phyloP scores from a whole-genome alignment of 257 asterid species.

The Nicotiana knightiana region DNA sequence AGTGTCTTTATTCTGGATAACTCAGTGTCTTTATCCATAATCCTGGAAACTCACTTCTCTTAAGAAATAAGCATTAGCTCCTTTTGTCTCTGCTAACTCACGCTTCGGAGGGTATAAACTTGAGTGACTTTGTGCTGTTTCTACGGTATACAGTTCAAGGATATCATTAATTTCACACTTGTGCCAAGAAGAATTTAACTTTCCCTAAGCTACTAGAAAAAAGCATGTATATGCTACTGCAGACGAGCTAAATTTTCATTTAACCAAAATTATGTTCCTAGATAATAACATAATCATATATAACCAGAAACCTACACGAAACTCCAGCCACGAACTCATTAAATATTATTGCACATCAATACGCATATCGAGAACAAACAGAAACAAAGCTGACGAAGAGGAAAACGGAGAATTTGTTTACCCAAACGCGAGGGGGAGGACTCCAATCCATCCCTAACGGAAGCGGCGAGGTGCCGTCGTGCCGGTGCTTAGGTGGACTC shows the following conservation, averaged over 20 bases:
- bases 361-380: background rate
- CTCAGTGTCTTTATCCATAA: background rate
- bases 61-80: background rate
- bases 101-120: background rate
- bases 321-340: background rate
- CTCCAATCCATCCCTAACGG: slow-evolving; percentile 94
- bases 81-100: background rate
- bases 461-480: slow-evolving; percentile 74
- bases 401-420: slow-evolving; percentile 6
- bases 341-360: background rate
- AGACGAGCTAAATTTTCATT: background rate
- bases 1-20: background rate
- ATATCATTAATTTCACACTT: background rate
- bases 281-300: background rate
- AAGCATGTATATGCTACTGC: background rate
- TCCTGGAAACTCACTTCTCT: background rate
- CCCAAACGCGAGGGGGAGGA: slow-evolving; percentile 66
- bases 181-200: background rate
- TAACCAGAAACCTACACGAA: background rate
- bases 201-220: background rate
- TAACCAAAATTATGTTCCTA: background rate
- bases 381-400: background rate
- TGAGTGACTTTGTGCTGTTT: background rate
- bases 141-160: background rate
- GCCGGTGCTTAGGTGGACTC: slow-evolving; percentile 51